phyloP scores from a whole-genome alignment of 768 basidiomycete species.

The Suillus sp. region DNA sequence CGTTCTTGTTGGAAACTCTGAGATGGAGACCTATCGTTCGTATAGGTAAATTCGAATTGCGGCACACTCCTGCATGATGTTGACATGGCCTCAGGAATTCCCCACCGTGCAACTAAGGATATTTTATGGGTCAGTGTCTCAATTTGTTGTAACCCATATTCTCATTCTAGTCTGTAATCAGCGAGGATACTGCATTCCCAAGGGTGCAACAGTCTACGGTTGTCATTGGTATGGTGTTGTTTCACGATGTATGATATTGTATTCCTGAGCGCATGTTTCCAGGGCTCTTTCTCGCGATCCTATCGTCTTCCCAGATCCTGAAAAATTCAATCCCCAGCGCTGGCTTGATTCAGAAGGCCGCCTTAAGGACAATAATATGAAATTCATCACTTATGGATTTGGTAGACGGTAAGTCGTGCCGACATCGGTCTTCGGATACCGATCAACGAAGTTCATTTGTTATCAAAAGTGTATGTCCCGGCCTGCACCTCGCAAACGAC shows the following conservation, averaged over 20 bases:
- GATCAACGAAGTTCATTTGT: not conserved
- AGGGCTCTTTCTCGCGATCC: not conserved
- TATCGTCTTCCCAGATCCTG: not conserved
- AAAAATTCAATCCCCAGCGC: not conserved
- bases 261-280: fast-evolving
- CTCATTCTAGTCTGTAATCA: not conserved
- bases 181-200: not conserved
- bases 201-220: not conserved
- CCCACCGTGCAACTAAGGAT: not conserved
- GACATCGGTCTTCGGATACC: not conserved
- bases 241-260: not conserved
- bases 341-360: not conserved
- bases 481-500: not conserved
- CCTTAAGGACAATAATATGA: not conserved
- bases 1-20: not conserved
- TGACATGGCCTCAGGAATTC: not conserved
- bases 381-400: slow-evolving; percentile 54
- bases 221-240: not conserved
- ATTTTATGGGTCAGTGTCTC: not conserved
- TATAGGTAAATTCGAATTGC: not conserved
- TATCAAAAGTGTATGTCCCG: not conserved
- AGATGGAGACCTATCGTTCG: not conserved
- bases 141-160: not conserved
- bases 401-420: slow-evolving; percentile 38
- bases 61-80: not conserved